Conservation (phyloP, 331 rosid genomes). For the Acacia concinna region DNA sequence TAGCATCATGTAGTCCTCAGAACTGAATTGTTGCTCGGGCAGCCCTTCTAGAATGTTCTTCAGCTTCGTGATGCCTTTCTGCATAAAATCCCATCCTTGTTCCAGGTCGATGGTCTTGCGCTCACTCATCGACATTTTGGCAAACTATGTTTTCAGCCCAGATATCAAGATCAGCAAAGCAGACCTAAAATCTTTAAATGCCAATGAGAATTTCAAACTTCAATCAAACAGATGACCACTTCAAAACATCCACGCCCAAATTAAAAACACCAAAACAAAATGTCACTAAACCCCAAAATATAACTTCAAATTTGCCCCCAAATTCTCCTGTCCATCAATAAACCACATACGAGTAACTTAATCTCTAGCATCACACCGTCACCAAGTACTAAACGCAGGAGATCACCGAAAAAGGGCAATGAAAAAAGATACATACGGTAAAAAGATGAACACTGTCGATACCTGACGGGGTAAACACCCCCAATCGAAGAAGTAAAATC, state of each 20-base stretch:
- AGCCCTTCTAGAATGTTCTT: constrained; percentile 80
- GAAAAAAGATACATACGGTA: constrained; percentile 5
- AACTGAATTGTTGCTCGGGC: constrained; percentile 68
- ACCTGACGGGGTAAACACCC: not conserved
- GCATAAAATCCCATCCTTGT: constrained; percentile 90
- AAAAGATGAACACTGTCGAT: not conserved
- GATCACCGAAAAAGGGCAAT: not conserved
- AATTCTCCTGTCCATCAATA: constrained; percentile 13
- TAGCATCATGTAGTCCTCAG: constrained; percentile 84
- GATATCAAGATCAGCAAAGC: constrained; percentile 32
- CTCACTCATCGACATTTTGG: constrained; percentile 46
- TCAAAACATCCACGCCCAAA: not conserved
- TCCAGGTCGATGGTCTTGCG: constrained; percentile 74
- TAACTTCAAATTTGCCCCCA: constrained; percentile 10
- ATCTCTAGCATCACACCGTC: not conserved
- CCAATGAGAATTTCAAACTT: not conserved
- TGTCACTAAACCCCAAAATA: not conserved
- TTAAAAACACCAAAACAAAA: constrained; percentile 14
- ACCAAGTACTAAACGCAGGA: not conserved
- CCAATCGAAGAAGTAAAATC: not conserved
- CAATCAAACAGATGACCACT: not conserved
- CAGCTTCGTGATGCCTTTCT: constrained; percentile 68
- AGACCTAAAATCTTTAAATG: constrained; percentile 16
- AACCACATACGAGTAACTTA: not conserved
- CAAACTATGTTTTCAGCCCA: constrained; percentile 14